A percentile compares a stretch with the other conserved stretches of the same genome.
These are phyloP conservation scores for Patellifolia procumbens DNA, from an alignment of 179 eudicot species.

Conservation along the genomic window DNA sequence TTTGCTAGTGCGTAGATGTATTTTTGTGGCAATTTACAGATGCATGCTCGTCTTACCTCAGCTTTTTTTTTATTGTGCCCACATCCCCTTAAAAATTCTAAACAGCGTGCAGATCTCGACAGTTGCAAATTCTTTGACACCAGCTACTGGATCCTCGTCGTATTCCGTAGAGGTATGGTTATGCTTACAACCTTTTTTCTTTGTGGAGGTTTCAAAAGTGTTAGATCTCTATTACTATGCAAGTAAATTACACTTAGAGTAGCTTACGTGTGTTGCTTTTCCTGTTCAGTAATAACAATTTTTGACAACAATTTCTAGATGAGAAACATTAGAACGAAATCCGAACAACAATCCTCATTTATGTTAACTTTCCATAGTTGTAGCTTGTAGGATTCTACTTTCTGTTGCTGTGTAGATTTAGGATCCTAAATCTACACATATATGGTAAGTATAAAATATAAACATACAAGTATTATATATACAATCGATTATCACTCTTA, in stretches of 20 bases:
- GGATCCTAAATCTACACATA: too few species aligned
- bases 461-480: too few species aligned
- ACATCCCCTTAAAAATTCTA: background rate
- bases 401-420: too few species aligned
- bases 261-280: background rate
- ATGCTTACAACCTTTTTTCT: background rate
- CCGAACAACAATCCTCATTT: too few species aligned
- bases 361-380: too few species aligned
- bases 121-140: background rate
- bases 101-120: background rate
- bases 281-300: background rate
- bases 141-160: background rate
- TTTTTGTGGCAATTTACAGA: background rate
- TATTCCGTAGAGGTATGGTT: constrained; percentile 3
- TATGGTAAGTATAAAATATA: too few species aligned
- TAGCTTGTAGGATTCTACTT: too few species aligned
- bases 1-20: too few species aligned
- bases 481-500: too few species aligned
- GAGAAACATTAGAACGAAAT: too few species aligned
- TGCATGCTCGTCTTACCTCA: background rate
- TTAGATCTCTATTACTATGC: background rate
- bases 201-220: too few species aligned
- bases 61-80: background rate
- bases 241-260: background rate
- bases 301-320: too few species aligned